Conservation (phyloP, 129 eudicot genomes). For the Artemisia argyi region DNA sequence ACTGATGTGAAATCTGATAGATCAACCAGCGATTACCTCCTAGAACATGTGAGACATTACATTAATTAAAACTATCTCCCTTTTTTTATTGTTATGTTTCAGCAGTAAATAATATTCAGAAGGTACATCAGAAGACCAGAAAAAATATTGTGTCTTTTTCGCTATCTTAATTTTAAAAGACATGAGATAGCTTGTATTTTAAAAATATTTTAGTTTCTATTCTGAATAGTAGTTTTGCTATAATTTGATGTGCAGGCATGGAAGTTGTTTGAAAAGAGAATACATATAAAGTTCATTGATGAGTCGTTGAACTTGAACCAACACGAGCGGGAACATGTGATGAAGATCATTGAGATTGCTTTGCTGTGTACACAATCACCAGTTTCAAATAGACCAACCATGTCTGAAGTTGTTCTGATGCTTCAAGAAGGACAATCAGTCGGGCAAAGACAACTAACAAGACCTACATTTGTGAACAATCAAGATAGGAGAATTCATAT, state of each 20-base stretch:
- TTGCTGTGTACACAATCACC: slow-evolving; percentile 70
- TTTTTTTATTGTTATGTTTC: neutral
- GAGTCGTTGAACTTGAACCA: slow-evolving; percentile 44
- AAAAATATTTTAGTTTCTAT: neutral
- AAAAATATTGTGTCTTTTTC: neutral
- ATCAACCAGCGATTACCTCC: slow-evolving; percentile 53
- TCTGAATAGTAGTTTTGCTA: neutral
- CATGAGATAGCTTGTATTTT: no score
- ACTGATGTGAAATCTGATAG: slow-evolving; percentile 33
- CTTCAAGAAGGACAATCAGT: slow-evolving; percentile 42
- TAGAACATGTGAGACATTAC: slow-evolving; percentile 46
- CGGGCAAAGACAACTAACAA: slow-evolving; percentile 23
- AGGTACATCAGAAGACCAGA: neutral
- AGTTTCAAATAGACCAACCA: slow-evolving; percentile 57
- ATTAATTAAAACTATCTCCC: neutral
- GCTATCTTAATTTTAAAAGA: neutral
- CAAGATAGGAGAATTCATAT: slow-evolving; percentile 26
- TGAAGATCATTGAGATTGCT: slow-evolving; percentile 59
- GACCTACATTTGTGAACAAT: slow-evolving; percentile 25
- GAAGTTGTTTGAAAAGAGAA: slow-evolving; percentile 50
- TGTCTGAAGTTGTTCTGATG: slow-evolving; percentile 70
- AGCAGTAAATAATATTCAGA: neutral
- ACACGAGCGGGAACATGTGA: slow-evolving; percentile 41
- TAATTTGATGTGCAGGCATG: slow-evolving; percentile 48
- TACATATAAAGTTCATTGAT: slow-evolving; percentile 43